These are phyloP conservation scores for Chaetomidium leptoderma DNA, from an alignment of 495 filamentous ascomycete species.

Conservation along the genomic window DNA sequence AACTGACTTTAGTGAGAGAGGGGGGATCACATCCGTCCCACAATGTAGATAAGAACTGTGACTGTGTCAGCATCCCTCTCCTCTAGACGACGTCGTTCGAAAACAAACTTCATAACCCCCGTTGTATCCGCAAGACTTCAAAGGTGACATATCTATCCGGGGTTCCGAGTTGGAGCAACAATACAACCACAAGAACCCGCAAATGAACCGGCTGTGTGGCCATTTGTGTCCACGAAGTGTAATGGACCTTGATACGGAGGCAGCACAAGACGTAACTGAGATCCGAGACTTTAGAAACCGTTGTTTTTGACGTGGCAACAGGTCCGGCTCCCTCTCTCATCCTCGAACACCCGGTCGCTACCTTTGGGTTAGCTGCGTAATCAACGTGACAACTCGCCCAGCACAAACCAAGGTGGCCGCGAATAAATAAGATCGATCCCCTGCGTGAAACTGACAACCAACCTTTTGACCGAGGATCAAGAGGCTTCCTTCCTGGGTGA, in stretches of 20 bases:
- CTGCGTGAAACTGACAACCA: conserved; percentile 4
- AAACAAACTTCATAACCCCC: too few species aligned
- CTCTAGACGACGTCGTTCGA: background rate
- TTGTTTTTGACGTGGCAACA: too few species aligned
- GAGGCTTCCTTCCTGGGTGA: background rate
- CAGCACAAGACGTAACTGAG: background rate
- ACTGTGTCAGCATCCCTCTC: background rate
- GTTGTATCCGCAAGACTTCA: background rate
- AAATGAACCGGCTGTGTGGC: background rate
- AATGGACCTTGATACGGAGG: background rate
- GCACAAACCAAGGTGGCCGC: conserved; percentile 14
- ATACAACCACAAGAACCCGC: background rate
- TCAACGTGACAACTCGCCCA: conserved; percentile 12
- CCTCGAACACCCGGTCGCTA: background rate
- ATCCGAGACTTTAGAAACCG: background rate
- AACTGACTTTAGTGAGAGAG: background rate
- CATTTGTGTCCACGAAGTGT: background rate
- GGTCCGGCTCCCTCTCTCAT: too few species aligned
- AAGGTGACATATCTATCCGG: background rate
- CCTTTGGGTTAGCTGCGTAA: background rate
- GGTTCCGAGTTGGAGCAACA: background rate
- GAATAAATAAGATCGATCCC: background rate
- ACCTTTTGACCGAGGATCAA: conserved; percentile 19
- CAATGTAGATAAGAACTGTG: background rate
- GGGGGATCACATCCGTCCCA: background rate